Evolutionary conservation across 148 eudicot genomes (phyloP).

Genomic region (Euryodendron excelsum): DNA sequence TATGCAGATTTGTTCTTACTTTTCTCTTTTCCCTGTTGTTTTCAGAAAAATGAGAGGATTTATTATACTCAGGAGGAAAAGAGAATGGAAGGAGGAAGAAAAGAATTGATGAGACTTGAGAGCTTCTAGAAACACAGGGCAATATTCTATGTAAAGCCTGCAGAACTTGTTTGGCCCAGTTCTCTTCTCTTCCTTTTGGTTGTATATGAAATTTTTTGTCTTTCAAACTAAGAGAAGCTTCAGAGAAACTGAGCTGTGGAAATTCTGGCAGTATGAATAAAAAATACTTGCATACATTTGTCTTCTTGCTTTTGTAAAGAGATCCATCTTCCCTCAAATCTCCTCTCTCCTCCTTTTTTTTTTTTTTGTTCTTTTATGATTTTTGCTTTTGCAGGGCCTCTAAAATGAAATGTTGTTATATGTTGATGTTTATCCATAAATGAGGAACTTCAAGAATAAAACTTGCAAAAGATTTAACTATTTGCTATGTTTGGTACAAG

Average conservation of each 20-base stretch:
- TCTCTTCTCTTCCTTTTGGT: not conserved
- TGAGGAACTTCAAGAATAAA: too few species aligned
- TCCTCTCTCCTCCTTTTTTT: too few species aligned
- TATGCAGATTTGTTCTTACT: too few species aligned
- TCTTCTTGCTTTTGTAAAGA: not conserved
- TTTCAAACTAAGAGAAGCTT: not conserved
- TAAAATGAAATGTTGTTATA: too few species aligned
- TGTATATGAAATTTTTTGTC: not conserved
- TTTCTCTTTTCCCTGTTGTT: not conserved
- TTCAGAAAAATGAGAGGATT: constrained; percentile 26
- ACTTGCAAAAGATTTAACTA: too few species aligned
- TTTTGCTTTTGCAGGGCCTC: not conserved
- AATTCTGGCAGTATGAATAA: not conserved
- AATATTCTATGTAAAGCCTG: too few species aligned
- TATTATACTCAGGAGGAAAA: not conserved
- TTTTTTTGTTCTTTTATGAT: not conserved
- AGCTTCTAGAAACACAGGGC: not conserved
- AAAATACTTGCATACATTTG: not conserved
- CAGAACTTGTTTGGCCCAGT: not conserved
- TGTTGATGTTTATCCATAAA: too few species aligned
- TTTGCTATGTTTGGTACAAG: too few species aligned
- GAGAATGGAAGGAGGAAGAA: not conserved
- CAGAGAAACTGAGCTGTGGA: not conserved
- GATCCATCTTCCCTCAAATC: not conserved
- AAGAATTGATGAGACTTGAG: not conserved